phyloP scores from a whole-genome alignment of 345 rosid genomes.

The Cardamine occulta region DNA sequence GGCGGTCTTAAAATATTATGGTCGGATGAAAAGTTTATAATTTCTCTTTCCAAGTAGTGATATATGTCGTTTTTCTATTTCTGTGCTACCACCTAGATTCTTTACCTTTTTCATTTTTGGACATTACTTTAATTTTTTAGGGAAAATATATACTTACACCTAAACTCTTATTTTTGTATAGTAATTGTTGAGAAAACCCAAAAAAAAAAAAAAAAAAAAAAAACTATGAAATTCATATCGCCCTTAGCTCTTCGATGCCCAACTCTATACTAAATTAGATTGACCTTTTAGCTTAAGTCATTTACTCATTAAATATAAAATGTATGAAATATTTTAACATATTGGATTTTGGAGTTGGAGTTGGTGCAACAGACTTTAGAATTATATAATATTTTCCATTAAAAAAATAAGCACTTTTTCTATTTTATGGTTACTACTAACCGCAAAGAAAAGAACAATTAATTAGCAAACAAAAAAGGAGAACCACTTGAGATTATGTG shows the following conservation, averaged over 20 bases:
- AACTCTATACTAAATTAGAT: background rate
- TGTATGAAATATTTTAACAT: conserved; percentile 4
- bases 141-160: background rate
- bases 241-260: background rate
- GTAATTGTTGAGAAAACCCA: background rate
- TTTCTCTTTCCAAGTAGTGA: background rate
- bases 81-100: background rate
- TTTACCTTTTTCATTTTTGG: background rate
- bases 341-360: conserved; percentile 39
- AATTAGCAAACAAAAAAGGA: conserved; percentile 15
- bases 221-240: background rate
- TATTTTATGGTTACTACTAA: conserved; percentile 33
- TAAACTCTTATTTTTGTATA: background rate
- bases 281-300: conserved; percentile 22
- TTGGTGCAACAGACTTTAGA: conserved; percentile 34
- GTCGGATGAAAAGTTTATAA: background rate
- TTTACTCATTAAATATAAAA: background rate
- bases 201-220: too few relatives aligned
- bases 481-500: conserved; percentile 15
- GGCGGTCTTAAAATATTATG: background rate
- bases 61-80: conserved; percentile 10
- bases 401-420: conserved; percentile 16
- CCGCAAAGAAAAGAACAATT: conserved; percentile 33
- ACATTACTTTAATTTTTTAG: background rate
- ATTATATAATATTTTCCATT: conserved; percentile 9